Evolutionary conservation across 208 protist species (phyloP).

Genomic region (Trypanosoma theileri): DNA sequence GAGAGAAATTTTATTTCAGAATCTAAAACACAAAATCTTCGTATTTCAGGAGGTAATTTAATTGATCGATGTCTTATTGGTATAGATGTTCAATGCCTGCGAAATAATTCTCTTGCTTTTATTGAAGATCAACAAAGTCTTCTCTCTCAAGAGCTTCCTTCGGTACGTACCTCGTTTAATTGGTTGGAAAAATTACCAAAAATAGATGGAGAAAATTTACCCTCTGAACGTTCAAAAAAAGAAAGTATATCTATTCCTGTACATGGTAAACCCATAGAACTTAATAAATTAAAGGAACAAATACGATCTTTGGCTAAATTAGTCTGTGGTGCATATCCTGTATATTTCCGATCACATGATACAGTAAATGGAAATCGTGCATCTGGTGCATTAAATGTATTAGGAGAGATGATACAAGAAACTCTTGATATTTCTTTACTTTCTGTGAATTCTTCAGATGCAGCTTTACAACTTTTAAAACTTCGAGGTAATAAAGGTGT

Average conservation of each 20-base stretch:
- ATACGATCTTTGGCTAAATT: slow-evolving; percentile 17
- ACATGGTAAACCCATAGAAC: neutral
- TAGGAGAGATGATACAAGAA: slow-evolving; percentile 16
- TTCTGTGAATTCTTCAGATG: neutral
- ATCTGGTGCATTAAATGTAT: slow-evolving; percentile 2
- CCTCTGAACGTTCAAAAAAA: neutral
- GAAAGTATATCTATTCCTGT: slow-evolving; percentile 9
- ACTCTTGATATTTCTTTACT: slow-evolving; percentile 4
- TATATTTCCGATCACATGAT: slow-evolving; percentile 3
- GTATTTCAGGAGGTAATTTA: slow-evolving; percentile 78
- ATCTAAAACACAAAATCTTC: slow-evolving; percentile 33
- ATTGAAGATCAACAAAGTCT: neutral
- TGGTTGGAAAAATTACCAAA: slow-evolving; percentile 23
- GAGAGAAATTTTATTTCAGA: slow-evolving; percentile 11
- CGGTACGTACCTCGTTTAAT: slow-evolving; percentile 13
- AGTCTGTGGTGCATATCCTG: slow-evolving; percentile 15
- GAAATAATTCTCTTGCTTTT: neutral
- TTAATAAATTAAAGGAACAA: slow-evolving; percentile 17
- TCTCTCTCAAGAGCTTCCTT: slow-evolving; percentile 22
- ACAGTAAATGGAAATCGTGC: neutral
- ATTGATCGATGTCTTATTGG: slow-evolving; percentile 82
- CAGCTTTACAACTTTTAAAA: slow-evolving; percentile 36
- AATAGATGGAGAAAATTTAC: neutral
- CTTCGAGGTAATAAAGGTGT: slow-evolving; percentile 65
- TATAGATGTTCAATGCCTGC: slow-evolving; percentile 67